phyloP scores from a whole-genome alignment of 2,329 filamentous ascomycete genomes.

The Aciculosporium take region DNA sequence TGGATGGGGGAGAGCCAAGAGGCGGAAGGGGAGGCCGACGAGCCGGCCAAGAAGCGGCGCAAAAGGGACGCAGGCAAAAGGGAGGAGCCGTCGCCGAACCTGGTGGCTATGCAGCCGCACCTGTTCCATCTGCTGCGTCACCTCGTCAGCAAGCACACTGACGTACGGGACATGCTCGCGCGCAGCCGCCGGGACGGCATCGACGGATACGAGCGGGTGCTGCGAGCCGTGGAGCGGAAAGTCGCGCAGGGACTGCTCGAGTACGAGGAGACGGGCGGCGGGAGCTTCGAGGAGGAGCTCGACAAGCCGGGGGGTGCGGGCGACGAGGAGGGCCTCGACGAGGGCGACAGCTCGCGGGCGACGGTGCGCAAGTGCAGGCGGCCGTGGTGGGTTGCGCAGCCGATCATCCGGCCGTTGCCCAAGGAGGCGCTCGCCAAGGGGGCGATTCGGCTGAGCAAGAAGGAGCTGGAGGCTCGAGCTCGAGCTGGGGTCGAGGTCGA shows the following conservation, averaged over 20 bases:
- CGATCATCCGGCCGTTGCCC: conserved; percentile 72
- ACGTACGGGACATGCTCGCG: conserved; percentile 76
- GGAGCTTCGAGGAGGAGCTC: conserved; percentile 30
- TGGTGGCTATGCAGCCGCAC: conserved; percentile 75
- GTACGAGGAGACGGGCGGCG: conserved; percentile 40
- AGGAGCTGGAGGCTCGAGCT: conserved; percentile 27
- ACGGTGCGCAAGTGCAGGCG: conserved; percentile 60
- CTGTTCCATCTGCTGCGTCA: conserved; percentile 83
- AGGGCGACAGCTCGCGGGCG: conserved; percentile 46
- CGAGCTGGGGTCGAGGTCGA: conserved; percentile 6
- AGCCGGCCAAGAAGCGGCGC: conserved; percentile 38
- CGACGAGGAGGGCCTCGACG: conserved; percentile 23
- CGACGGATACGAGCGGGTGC: conserved; percentile 59
- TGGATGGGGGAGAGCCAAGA: conserved; percentile 27
- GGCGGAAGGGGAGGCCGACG: conserved; percentile 23
- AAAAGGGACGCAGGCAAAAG: conserved; percentile 25
- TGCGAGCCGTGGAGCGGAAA: conserved; percentile 59
- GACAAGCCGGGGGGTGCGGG: conserved; percentile 11
- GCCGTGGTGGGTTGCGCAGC: conserved; percentile 84
- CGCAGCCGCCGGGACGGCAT: conserved; percentile 56
- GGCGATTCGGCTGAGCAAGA: conserved; percentile 60
- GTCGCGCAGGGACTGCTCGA: conserved; percentile 60
- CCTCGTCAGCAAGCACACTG: conserved; percentile 64
- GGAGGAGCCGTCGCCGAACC: conserved; percentile 41
- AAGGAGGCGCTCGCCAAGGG: conserved; percentile 78